Conservation (phyloP, 805 yeast genomes). For the Saccharomyces kudriavzevii region DNA sequence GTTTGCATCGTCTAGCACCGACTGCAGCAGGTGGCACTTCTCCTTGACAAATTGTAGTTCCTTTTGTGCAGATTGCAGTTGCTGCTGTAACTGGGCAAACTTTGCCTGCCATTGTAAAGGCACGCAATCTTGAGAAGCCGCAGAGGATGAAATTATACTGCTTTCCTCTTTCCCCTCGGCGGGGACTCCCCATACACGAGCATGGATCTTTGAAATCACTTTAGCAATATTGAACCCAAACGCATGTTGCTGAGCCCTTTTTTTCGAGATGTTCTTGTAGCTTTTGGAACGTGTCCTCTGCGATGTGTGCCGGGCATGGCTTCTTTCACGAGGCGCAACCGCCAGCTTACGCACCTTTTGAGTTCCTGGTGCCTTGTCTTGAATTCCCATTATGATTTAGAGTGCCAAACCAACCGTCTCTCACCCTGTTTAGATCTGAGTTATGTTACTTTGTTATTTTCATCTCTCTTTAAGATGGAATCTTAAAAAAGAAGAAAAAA, state of each 20-base stretch:
- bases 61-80: slow-evolving; percentile 16
- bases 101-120: background rate
- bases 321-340: background rate
- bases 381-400: background rate
- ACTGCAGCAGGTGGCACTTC: slow-evolving; percentile 24
- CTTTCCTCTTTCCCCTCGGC: background rate
- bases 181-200: background rate
- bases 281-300: background rate
- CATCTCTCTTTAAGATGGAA: background rate
- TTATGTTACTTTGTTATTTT: background rate
- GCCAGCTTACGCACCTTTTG: background rate
- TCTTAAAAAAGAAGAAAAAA: background rate
- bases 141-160: background rate
- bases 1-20: slow-evolving; percentile 28
- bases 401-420: background rate
- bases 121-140: background rate
- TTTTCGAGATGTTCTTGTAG: background rate
- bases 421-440: background rate
- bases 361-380: background rate
- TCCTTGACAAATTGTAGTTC: slow-evolving; percentile 26
- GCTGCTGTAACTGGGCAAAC: slow-evolving; percentile 6
- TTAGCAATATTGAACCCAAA: background rate
- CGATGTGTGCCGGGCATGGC: background rate
- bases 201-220: background rate
- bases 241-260: background rate